Evolutionary conservation across 1,284 basidiomycete species (phyloP).

Genomic region (Golubevia sp.): DNA sequence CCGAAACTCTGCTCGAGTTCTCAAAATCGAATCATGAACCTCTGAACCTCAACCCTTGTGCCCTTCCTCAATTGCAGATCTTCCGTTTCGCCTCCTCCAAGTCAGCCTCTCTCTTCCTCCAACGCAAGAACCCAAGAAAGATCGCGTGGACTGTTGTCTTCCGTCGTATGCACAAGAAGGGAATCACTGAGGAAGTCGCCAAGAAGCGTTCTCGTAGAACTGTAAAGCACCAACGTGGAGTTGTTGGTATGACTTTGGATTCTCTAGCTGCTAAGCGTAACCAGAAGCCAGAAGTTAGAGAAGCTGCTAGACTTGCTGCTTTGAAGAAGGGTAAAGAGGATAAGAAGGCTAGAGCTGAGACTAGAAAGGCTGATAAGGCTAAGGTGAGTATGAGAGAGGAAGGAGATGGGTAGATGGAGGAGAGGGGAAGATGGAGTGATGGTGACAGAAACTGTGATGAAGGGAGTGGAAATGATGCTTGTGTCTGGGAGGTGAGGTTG

Average conservation of each 20-base stretch:
- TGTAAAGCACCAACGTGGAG: slow-evolving; percentile 97
- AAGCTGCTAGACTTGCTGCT: slow-evolving; percentile 78
- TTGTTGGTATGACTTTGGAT: slow-evolving; percentile 92
- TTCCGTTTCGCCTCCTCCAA: slow-evolving; percentile 71
- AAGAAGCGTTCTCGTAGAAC: slow-evolving; percentile 98
- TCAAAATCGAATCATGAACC: not conserved
- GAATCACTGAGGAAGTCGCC: slow-evolving; percentile 95
- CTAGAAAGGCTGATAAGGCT: slow-evolving; percentile 63
- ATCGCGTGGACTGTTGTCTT: slow-evolving; percentile 97
- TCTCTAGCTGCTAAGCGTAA: slow-evolving; percentile 83
- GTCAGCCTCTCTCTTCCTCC: slow-evolving; percentile 94
- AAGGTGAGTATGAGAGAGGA: slow-evolving; percentile 67
- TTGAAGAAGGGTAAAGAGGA: slow-evolving; percentile 92
- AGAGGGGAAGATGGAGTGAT: too few species aligned
- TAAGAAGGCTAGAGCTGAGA: slow-evolving; percentile 71
- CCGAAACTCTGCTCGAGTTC: not conserved
- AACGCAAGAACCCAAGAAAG: slow-evolving; percentile 99
- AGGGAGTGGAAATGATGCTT: too few species aligned
- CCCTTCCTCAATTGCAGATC: too few species aligned
- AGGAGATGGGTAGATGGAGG: not conserved
- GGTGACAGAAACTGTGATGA: too few species aligned
- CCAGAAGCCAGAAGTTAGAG: slow-evolving; percentile 70
- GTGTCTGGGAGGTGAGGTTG: slow-evolving; percentile 5
- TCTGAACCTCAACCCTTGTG: too few species aligned
- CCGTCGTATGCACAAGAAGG: slow-evolving; percentile 99